These are phyloP conservation scores for Houttuynia cordata DNA, from an alignment of 164 flowering plant genomes.

Conservation along the genomic window DNA sequence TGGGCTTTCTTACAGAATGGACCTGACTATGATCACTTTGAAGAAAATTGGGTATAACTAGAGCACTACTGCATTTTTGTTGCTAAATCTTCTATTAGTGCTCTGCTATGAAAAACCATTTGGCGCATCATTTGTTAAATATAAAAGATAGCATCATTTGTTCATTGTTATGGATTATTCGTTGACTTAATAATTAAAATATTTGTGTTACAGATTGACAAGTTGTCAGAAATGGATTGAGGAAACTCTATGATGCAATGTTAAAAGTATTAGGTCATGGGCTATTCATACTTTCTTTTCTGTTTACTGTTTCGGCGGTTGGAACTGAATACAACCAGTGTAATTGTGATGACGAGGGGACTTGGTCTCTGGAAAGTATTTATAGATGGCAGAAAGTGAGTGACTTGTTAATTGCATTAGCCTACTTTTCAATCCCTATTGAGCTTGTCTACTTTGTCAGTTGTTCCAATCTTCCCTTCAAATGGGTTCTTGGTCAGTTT, in stretches of 20 bases:
- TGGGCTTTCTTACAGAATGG: too few species aligned
- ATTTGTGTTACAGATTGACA: neutral
- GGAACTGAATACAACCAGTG: slow-evolving; percentile 41
- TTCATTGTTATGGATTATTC: too few species aligned
- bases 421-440: slow-evolving; percentile 88
- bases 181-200: too few species aligned
- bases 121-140: too few species aligned
- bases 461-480: slow-evolving; percentile 89
- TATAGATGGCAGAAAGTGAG: slow-evolving; percentile 71
- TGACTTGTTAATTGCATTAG: slow-evolving; percentile 86
- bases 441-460: slow-evolving; percentile 91
- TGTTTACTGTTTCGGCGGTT: slow-evolving; percentile 27
- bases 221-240: slow-evolving; percentile 19
- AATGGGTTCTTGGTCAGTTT: slow-evolving; percentile 87
- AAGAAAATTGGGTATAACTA: too few species aligned
- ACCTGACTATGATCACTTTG: too few species aligned
- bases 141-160: too few species aligned
- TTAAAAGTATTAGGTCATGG: slow-evolving; percentile 33
- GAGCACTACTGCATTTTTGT: too few species aligned
- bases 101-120: too few species aligned
- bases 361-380: slow-evolving; percentile 68
- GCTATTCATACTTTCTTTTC: slow-evolving; percentile 30
- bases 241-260: slow-evolving; percentile 39
- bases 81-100: too few species aligned
- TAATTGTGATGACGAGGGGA: slow-evolving; percentile 67